These are phyloP conservation scores for Salix purpurea DNA, from an alignment of 345 rosid species.

Conservation along the genomic window DNA sequence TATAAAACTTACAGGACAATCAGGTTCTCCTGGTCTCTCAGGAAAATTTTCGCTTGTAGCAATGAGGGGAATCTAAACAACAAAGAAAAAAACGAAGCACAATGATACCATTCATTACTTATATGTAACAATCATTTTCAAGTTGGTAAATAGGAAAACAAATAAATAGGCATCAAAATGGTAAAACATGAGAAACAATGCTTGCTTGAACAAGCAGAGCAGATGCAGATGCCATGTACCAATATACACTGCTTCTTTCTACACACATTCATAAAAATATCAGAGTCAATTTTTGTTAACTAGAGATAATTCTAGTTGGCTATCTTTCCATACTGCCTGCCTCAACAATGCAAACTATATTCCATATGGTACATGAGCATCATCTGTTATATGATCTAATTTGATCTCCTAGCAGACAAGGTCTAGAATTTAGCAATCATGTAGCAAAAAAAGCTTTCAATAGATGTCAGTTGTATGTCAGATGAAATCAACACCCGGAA, in stretches of 20 bases:
- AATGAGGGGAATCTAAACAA: slow-evolving; percentile 57
- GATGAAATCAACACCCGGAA: neutral
- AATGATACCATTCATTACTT: neutral
- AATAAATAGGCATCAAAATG: neutral
- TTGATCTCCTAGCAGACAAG: neutral
- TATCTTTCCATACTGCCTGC: neutral
- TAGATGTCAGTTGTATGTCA: neutral
- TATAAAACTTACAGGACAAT: slow-evolving; percentile 76
- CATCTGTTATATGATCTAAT: neutral
- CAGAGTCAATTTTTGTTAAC: neutral
- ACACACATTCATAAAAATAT: neutral
- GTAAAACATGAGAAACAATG: neutral
- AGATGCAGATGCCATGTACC: neutral
- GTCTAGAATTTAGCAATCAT: neutral
- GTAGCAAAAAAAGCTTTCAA: neutral
- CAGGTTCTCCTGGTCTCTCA: slow-evolving; percentile 82
- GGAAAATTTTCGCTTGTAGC: slow-evolving; percentile 57
- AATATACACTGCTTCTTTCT: neutral
- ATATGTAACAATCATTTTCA: neutral
- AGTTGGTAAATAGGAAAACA: neutral
- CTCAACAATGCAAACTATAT: neutral
- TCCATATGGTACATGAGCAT: neutral
- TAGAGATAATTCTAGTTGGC: neutral
- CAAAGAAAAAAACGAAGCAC: slow-evolving; percentile 6
- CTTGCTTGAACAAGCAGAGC: neutral